phyloP scores from a whole-genome alignment of 2,329 filamentous ascomycete species.

The Daldinia eschscholtzii region DNA sequence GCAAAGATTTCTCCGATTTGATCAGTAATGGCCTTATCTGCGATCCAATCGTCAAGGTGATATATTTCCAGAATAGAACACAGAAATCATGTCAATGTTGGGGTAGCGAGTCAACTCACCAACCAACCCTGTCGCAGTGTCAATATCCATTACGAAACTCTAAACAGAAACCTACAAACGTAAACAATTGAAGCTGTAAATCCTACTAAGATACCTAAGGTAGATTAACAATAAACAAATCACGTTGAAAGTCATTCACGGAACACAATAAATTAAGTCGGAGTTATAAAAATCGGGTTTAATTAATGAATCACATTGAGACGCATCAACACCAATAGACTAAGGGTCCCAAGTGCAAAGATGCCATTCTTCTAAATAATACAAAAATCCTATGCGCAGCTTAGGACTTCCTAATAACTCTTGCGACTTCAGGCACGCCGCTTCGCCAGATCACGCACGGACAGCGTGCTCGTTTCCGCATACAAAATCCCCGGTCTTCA shows the following conservation, averaged over 20 bases:
- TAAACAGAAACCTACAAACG: no score
- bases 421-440: neutral
- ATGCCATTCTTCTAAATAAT: slow-evolving; percentile 38
- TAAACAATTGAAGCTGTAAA: no score
- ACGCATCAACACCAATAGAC: neutral
- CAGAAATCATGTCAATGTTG: no score
- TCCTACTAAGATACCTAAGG: no score
- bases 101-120: no score
- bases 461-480: slow-evolving; percentile 16
- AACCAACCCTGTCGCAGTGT: no score
- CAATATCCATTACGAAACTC: no score
- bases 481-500: slow-evolving; percentile 13
- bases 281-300: neutral
- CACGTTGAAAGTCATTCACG: neutral
- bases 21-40: no score
- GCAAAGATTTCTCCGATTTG: no score
- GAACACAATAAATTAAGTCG: neutral
- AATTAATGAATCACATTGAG: slow-evolving; percentile 11
- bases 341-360: slow-evolving; percentile 16
- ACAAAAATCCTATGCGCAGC: slow-evolving; percentile 35
- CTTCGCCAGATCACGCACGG: neutral
- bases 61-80: no score
- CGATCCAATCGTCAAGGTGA: no score
- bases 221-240: neutral
- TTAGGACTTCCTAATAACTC: slow-evolving; percentile 1